phyloP scores from a whole-genome alignment of 108 stramenopile species.

The Skeletonema potamos region DNA sequence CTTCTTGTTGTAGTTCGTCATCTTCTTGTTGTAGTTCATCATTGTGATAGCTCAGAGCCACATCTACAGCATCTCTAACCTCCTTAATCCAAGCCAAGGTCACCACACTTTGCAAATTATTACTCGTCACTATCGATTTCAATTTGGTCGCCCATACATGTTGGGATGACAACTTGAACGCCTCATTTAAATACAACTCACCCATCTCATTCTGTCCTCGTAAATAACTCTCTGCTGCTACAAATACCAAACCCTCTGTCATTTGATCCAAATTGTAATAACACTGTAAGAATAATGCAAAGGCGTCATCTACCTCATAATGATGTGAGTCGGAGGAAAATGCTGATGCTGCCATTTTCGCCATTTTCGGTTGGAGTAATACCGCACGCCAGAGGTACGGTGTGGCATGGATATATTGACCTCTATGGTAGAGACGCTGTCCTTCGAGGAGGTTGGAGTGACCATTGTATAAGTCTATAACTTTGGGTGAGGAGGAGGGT shows the following conservation, averaged over 20 bases:
- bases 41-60: too few species aligned
- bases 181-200: constrained; percentile 58
- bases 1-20: constrained; percentile 25
- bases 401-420: constrained; percentile 57
- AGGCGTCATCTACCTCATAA: constrained; percentile 72
- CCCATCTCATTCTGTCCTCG: constrained; percentile 79
- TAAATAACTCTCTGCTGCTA: constrained; percentile 63
- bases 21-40: constrained; percentile 24
- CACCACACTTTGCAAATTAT: background rate
- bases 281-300: constrained; percentile 65
- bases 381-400: constrained; percentile 71
- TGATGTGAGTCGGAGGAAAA: background rate
- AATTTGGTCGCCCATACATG: constrained; percentile 47
- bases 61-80: background rate
- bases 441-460: constrained; percentile 55
- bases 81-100: background rate
- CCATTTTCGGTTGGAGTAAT: constrained; percentile 51
- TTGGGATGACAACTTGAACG: constrained; percentile 52
- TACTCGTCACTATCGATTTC: constrained; percentile 16
- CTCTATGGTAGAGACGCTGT: constrained; percentile 37
- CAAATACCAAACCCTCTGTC: constrained; percentile 70
- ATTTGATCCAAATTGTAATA: constrained; percentile 48
- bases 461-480: too few species aligned
- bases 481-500: too few species aligned
- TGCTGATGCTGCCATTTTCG: too few species aligned